Evolutionary conservation across 208 protist genomes (phyloP).

Genomic region (Crithidia fasciculata): DNA sequence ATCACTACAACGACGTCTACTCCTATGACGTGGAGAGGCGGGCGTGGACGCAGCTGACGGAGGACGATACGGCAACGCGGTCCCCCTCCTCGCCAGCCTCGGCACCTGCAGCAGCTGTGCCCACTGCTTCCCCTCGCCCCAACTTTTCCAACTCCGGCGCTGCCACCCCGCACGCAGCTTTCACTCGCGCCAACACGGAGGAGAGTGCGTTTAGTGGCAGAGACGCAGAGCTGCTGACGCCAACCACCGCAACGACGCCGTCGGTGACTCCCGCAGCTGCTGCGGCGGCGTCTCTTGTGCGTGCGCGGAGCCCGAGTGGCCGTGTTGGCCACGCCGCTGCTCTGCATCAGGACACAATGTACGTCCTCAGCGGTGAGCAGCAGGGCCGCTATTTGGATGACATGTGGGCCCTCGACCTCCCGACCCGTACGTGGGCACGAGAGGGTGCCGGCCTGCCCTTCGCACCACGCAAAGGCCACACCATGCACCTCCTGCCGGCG

Average conservation of each 20-base stretch:
- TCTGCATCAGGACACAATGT: slow-evolving; percentile 41
- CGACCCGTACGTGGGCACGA: slow-evolving; percentile 26
- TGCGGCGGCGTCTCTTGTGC: background rate
- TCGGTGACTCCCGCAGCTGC: too few relatives aligned
- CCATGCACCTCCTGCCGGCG: slow-evolving; percentile 44
- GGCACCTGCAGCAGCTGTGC: background rate
- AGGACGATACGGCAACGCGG: background rate
- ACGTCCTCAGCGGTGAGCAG: slow-evolving; percentile 51
- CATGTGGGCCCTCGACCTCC: slow-evolving; percentile 45
- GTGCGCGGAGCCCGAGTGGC: slow-evolving; percentile 18
- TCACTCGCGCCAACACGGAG: too few relatives aligned
- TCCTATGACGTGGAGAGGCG: slow-evolving; percentile 37
- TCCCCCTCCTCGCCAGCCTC: background rate
- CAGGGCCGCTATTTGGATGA: slow-evolving; percentile 39
- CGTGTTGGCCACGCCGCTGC: slow-evolving; percentile 54
- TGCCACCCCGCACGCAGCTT: too few relatives aligned
- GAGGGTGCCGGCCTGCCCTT: slow-evolving; percentile 39
- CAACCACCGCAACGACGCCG: too few relatives aligned
- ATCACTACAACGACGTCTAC: slow-evolving; percentile 53
- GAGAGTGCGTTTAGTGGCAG: too few relatives aligned
- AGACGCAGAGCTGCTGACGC: too few relatives aligned
- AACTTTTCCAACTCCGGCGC: too few relatives aligned
- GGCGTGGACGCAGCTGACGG: slow-evolving; percentile 27
- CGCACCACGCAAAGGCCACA: slow-evolving; percentile 53
- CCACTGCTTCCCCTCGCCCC: too few relatives aligned